phyloP scores from a whole-genome alignment of 2,329 filamentous ascomycete species.

The Aspergillus aculeatinus region DNA sequence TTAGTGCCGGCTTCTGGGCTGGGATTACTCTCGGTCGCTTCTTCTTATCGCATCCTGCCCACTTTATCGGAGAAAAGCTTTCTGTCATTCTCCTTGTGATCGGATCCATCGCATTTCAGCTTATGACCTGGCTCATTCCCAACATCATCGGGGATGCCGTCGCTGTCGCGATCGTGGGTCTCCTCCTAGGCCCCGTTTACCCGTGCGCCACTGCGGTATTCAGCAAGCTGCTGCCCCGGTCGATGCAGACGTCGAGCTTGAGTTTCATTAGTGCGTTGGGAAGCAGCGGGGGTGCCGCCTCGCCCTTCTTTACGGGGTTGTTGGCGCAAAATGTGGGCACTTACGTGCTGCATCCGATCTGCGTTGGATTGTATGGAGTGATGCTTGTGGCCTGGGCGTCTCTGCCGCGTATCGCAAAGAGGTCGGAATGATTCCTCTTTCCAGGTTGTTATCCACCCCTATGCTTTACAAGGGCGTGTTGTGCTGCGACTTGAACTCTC shows the following conservation, averaged over 20 bases:
- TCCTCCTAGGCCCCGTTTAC: conserved; percentile 76
- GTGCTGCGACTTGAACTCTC: background rate
- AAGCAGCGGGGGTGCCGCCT: conserved; percentile 43
- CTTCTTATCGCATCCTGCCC: conserved; percentile 64
- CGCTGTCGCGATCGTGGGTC: conserved; percentile 66
- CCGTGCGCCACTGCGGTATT: conserved; percentile 65
- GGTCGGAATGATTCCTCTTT: conserved; percentile 41
- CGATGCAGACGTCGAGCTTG: conserved; percentile 42
- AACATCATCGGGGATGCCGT: conserved; percentile 71
- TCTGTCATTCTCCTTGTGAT: conserved; percentile 64
- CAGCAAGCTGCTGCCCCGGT: conserved; percentile 53
- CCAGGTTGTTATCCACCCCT: background rate
- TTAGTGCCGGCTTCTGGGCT: conserved; percentile 67
- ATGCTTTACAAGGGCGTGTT: background rate
- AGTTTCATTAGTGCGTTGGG: conserved; percentile 43
- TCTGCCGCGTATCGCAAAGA: conserved; percentile 53
- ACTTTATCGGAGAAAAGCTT: conserved; percentile 66
- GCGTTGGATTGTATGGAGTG: conserved; percentile 53
- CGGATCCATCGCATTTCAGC: conserved; percentile 65
- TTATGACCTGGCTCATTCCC: conserved; percentile 76
- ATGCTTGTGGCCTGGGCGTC: conserved; percentile 56
- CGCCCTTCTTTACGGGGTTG: conserved; percentile 51
- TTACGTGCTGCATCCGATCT: conserved; percentile 55
- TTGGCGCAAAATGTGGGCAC: conserved; percentile 49
- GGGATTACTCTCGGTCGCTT: conserved; percentile 78